Base-by-base conservation (phyloP, 2,329 filamentous ascomycete genomes). In the Cladosporium sp. region DNA sequence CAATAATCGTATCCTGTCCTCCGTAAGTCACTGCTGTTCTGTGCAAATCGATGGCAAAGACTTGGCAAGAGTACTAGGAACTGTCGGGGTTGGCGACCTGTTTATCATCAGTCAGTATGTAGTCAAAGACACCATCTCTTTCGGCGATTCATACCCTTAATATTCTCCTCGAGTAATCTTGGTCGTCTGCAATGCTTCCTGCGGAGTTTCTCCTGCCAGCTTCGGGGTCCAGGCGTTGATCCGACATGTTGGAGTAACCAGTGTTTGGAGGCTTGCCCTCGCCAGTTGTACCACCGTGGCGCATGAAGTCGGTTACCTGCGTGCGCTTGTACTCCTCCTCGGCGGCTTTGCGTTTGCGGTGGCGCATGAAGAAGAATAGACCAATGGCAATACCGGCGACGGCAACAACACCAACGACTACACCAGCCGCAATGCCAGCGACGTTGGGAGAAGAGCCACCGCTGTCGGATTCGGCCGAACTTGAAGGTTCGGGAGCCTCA, bases 111-210 rank as follows among this genome's bases (percentile, higher is more conserved):
- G 18, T 30, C 22, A 36, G 18, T 18, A 24, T n/a, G 17, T 5
- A 19, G 27, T 12, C 36, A 19, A 36, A 7, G n/a, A 17, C 6
- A 17, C 2, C 12, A 2, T 38, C 22, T 19, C 13, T 3, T 13
- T 12, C 1, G 7, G 2, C 13, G 15, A 36, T 8, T 36, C 32
- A 59, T 80, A 95, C 92, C 83, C 95, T 88, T 66, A 97, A 80
- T 71, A 97, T 96, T 73, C 88, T 87, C 73, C 92, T 84, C 56
- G 92, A 96, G 74, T 96, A 97, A 70, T 97, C 92, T 72, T 95
- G 84, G 72, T 96, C 95, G 69, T 97, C 92, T 47, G 91, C 92
- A 69, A 97, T 96, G 70, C 91, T 96, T 60, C 92, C 92, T 64
- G 93, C 89, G 72, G 92, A 96, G 39, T 60, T 58, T 39, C 58